Conservation (phyloP, 2,329 filamentous ascomycete genomes). For the Aureobasidium sp. region DNA sequence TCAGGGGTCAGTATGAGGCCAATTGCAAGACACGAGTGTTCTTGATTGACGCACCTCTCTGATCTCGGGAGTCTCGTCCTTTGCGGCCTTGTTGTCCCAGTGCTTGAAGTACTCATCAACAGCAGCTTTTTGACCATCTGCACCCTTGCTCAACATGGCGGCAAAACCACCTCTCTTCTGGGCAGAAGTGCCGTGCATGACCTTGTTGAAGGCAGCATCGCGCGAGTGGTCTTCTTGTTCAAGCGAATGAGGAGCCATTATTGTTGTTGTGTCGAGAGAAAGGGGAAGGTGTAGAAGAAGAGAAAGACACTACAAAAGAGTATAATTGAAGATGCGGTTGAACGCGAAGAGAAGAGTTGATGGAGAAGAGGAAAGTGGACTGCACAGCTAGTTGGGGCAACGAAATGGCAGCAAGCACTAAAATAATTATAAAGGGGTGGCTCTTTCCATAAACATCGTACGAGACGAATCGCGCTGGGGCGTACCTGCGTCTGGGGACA, state of each 20-base stretch:
- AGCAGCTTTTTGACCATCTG: constrained; percentile 67
- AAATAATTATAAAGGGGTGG: constrained; percentile 10
- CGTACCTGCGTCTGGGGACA: not conserved
- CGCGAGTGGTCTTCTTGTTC: constrained; percentile 31
- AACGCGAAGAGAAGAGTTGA: constrained; percentile 10
- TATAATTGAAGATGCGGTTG: constrained; percentile 4
- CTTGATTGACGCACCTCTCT: constrained; percentile 47
- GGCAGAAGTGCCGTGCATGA: constrained; percentile 65
- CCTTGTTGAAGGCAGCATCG: constrained; percentile 73
- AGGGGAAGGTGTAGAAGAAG: not conserved
- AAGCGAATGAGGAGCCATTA: constrained; percentile 25
- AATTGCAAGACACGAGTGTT: not conserved
- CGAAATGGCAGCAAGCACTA: constrained; percentile 4
- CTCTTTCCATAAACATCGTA: constrained; percentile 8
- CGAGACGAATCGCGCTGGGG: not conserved
- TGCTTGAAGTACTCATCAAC: constrained; percentile 94
- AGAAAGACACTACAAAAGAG: constrained; percentile 6
- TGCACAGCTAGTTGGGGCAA: not conserved
- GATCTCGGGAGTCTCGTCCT: constrained; percentile 72
- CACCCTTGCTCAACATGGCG: constrained; percentile 81
- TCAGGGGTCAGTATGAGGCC: not conserved
- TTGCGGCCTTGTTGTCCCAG: constrained; percentile 77
- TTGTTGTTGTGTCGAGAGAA: not conserved
- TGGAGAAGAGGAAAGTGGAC: not conserved
- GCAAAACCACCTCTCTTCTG: constrained; percentile 70